Conservation (phyloP, 116 monocot genomes). For the Papilionanthe hybrid region DNA sequence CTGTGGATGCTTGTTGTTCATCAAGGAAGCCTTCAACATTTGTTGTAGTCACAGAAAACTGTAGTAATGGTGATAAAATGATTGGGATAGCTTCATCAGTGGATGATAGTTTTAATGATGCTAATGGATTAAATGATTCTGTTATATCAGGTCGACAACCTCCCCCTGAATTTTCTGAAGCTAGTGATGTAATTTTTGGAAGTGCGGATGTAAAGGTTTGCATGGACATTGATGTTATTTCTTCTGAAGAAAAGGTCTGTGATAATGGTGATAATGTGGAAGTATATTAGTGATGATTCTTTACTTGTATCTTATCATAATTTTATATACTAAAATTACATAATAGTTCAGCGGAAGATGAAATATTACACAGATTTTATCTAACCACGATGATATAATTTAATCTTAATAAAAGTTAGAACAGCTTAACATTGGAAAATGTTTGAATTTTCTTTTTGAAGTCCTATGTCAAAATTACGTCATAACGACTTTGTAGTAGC, state of each 20-base stretch:
- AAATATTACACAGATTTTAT: too few relatives aligned
- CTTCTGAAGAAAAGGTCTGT: background rate
- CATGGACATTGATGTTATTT: slow-evolving; percentile 3
- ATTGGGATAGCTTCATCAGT: background rate
- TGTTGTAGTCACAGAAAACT: background rate
- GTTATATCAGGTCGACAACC: too few relatives aligned
- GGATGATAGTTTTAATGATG: slow-evolving; percentile 2
- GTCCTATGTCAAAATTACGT: too few relatives aligned
- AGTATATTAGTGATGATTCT: too few relatives aligned
- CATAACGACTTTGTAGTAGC: too few relatives aligned
- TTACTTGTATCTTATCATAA: too few relatives aligned
- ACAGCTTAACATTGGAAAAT: too few relatives aligned
- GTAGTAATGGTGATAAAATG: background rate
- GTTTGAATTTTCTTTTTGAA: too few relatives aligned
- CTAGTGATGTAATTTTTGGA: background rate
- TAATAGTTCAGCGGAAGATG: too few relatives aligned
- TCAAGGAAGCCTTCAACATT: background rate
- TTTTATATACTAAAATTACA: too few relatives aligned
- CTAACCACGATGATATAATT: too few relatives aligned
- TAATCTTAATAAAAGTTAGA: too few relatives aligned
- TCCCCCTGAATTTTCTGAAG: background rate
- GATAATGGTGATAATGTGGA: slow-evolving; percentile 2
- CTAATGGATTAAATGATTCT: background rate
- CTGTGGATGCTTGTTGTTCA: background rate
- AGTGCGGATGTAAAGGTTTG: background rate